A percentile compares a stretch with the other conserved stretches of the same genome.
phyloP scores from a whole-genome alignment of 371 early-diverging fungal species.

The Saksenaea vasiformis region DNA sequence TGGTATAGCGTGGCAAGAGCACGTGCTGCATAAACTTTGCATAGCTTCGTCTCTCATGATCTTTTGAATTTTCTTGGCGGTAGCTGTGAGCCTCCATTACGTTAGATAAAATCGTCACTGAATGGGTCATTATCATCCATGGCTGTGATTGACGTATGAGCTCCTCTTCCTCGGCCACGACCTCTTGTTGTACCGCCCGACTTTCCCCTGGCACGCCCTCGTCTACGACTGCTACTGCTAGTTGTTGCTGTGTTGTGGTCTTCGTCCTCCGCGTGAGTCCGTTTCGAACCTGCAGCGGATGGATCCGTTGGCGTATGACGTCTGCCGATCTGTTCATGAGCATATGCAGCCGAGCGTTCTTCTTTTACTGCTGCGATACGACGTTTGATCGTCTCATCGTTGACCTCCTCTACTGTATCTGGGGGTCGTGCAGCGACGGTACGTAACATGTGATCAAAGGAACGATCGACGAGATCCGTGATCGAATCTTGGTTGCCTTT shows the following conservation, averaged over 20 bases:
- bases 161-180: background rate
- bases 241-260: background rate
- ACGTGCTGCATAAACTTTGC: too few species aligned
- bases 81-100: background rate
- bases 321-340: constrained; percentile 18
- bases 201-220: constrained; percentile 12
- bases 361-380: constrained; percentile 18
- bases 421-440: background rate
- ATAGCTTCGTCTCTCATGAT: too few species aligned
- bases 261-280: background rate
- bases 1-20: too few species aligned
- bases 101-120: background rate
- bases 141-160: background rate
- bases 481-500: constrained; percentile 90
- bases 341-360: constrained; percentile 12
- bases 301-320: background rate
- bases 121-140: background rate
- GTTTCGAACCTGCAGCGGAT: background rate
- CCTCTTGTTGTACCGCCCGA: constrained; percentile 6
- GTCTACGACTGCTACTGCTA: background rate
- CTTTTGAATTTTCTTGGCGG: background rate
- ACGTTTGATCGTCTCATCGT: constrained; percentile 23
- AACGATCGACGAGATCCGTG: constrained; percentile 46
- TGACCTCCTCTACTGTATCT: constrained; percentile 10
- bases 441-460: constrained; percentile 15